These are phyloP conservation scores for Fusarium beomiforme DNA, from an alignment of 2,329 filamentous ascomycete genomes.

Conservation along the genomic window DNA sequence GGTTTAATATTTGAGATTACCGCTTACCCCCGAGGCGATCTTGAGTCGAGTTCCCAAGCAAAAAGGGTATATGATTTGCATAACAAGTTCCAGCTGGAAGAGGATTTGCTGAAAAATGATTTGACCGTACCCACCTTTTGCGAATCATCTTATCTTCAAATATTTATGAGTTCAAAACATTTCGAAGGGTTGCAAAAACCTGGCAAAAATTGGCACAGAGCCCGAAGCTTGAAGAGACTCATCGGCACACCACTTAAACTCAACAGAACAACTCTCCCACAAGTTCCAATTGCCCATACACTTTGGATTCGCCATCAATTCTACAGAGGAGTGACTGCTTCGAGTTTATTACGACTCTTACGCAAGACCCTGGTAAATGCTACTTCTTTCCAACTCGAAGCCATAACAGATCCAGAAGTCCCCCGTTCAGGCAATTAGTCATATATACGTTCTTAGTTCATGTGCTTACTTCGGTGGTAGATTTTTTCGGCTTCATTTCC, in stretches of 20 bases:
- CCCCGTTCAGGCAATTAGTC: too few relatives aligned
- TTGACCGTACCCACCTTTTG: too few relatives aligned
- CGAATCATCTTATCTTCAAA: too few relatives aligned
- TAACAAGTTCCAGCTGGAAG: not conserved
- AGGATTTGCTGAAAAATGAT: too few relatives aligned
- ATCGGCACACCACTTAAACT: not conserved
- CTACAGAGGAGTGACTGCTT: rapidly evolving
- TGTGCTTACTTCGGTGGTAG: not conserved
- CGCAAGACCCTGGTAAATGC: rapidly evolving
- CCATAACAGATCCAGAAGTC: too few relatives aligned
- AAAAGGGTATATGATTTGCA: not conserved
- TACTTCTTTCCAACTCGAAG: not conserved
- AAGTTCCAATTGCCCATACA: not conserved
- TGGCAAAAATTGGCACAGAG: not conserved
- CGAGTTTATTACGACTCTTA: not conserved
- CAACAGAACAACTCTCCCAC: rapidly evolving
- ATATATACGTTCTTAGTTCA: too few relatives aligned
- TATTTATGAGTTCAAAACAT: not conserved
- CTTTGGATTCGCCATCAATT: not conserved
- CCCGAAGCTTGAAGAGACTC: rapidly evolving
- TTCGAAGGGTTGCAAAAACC: rapidly evolving
- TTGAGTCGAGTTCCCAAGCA: rapidly evolving
- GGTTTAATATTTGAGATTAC: not conserved
- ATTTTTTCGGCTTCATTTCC: not conserved
- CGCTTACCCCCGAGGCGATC: not conserved